These are phyloP conservation scores for Diaporthe citriasiana DNA, from an alignment of 2,329 filamentous ascomycete species.

Conservation along the genomic window DNA sequence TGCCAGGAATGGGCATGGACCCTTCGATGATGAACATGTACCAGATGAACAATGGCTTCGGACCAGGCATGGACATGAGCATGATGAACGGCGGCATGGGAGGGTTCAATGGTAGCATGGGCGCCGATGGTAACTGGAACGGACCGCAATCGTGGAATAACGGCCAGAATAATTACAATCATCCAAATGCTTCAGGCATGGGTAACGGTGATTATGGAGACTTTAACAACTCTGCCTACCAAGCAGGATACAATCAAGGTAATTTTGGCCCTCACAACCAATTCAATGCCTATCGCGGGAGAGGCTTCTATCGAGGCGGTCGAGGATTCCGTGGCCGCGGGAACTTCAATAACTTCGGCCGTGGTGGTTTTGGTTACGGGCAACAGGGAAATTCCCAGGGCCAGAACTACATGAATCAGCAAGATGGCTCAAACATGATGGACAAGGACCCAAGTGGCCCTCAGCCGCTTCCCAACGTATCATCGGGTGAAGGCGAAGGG, in stretches of 20 bases:
- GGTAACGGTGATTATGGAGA: constrained; percentile 84
- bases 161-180: constrained; percentile 90
- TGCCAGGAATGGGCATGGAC: constrained; percentile 90
- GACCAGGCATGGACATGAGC: constrained; percentile 81
- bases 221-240: constrained; percentile 84
- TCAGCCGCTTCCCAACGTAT: constrained; percentile 32
- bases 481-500: constrained; percentile 39
- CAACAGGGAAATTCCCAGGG: constrained; percentile 49
- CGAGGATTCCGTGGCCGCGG: constrained; percentile 66
- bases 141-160: constrained; percentile 86
- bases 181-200: constrained; percentile 86
- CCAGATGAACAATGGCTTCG: constrained; percentile 81
- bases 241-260: constrained; percentile 85
- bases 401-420: constrained; percentile 47
- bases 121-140: constrained; percentile 85
- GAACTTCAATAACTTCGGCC: constrained; percentile 60
- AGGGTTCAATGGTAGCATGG: constrained; percentile 75
- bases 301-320: constrained; percentile 76
- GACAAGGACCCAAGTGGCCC: constrained; percentile 37
- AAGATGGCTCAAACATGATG: constrained; percentile 43
- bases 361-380: constrained; percentile 67
- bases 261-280: constrained; percentile 84
- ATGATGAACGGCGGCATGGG: constrained; percentile 86
- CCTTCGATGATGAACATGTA: constrained; percentile 81
- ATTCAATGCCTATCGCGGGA: constrained; percentile 82